Base-by-base conservation (phyloP, 306 rosid genomes). In the Cucurbita moschata region DNA sequence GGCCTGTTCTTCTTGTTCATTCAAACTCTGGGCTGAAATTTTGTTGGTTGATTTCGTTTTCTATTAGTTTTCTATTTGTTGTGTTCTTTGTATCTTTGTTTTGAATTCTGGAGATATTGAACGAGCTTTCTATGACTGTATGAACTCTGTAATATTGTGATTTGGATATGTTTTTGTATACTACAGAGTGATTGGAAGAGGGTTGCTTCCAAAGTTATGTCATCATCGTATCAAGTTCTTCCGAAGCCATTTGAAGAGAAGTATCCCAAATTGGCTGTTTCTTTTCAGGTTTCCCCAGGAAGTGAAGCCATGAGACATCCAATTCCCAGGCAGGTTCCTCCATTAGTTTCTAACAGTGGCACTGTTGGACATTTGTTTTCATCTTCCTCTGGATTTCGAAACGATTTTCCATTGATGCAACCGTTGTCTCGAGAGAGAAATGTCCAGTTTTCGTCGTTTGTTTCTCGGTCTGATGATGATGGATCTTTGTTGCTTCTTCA, bases 161-260 rank as follows among this genome's bases (percentile, higher is more conserved):
- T 50, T 69, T 49, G 44, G 14, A 16, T 21, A 49, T 26, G 74
- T 13, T 38, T 19, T 77, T 74, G 63, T 37, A 18, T 56, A 52
- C 40, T 71, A 15, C 78, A 84, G 71, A 73, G 66, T 56, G 59
- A 58, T 75, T 68, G 74, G 76, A 67, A 61, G 69, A 73, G 70
- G 68, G 78, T 75, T 62, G 71, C 74, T 39, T 81, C 74, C 7
- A 75, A 75, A 79, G 79, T 61, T 63, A 81, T 81, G 88, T 82
- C 85, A 49, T 78, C 89, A 69, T 85, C 94, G 75, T 85, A 77
- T 77, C 90, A 81, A 21, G 77, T 55, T 78, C 83, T 87, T 65
- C 79, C 82, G 44, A 75, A 60, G 78, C 71, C 76, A 19, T 5
- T 82, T 18, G 90, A 79, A 30, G 81, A 77, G 58, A 81, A 77